Evolutionary conservation across 176 grass and related monocot genomes (phyloP), one percentile per base, ranked within the genome.

Genomic region (Chrysopogon serrulatus): DNA sequence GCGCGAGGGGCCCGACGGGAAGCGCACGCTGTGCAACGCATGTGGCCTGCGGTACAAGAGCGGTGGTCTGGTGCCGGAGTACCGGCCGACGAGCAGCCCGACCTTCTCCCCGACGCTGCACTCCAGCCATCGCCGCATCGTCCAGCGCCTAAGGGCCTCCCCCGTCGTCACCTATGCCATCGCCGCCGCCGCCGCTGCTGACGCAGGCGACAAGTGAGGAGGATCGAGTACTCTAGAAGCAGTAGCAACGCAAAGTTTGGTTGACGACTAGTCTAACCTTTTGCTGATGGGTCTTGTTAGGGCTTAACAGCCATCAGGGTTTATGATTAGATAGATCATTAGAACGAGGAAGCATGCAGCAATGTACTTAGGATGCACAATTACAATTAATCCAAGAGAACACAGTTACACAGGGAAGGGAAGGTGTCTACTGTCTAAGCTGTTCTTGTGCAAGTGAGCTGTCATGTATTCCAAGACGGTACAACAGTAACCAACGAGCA

Each of bases 11-110:
- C 91, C 89, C 0, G 79, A 77, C 14, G 94, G 94, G 11, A 64
- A 18, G 1, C 26, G 37, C 26, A 94, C 79, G 26, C 79, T 93
- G 75, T 91, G 91, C 84, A 97, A 93, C 78, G 91, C 87, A 3
- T 93, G 94, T 48, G 94, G 94, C 37, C 65, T 88, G 37, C 28
- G 48, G 32, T 91, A 88, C 77, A 75, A 56, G 81, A 65, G 37
- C 13, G 87, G 87, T 7, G 35, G 68, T 12, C 75, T n/a, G n/a
- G n/a, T n/a, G n/a, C n/a, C n/a, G n/a, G n/a, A n/a, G n/a, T n/a
- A n/a, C n/a, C n/a, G n/a, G n/a, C n/a, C n/a, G n/a, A 67, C 59
- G 34, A 82, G 26, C 45, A 92, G 92, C 73, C 92, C 94, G 30
- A 89, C 92, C 47, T 94, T 92, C 74, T 84, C 80, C 2, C 54